phyloP scores from a whole-genome alignment of 176 grass and related monocot genomes.

The Coix lacrymajobi region DNA sequence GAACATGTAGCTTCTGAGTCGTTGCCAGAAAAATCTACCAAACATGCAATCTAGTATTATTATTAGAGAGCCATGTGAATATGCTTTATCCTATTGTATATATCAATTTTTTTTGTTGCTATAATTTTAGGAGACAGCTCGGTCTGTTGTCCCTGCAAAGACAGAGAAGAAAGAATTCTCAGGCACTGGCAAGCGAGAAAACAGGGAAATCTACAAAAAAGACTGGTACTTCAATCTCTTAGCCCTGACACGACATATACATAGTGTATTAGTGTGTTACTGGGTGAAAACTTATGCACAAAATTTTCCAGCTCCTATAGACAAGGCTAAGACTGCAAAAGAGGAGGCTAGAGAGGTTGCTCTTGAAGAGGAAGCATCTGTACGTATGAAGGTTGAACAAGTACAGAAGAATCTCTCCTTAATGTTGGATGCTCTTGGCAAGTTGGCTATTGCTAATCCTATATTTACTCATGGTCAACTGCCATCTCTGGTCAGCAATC shows the following conservation, averaged over 20 bases:
- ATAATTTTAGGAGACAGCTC: conserved; percentile 54
- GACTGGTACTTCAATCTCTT: conserved; percentile 45
- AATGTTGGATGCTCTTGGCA: conserved; percentile 79
- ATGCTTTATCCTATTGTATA: conserved; percentile 1
- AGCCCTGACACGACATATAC: not conserved
- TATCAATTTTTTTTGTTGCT: not conserved
- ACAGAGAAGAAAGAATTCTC: conserved; percentile 63
- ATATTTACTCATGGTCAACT: conserved; percentile 91
- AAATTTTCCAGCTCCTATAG: conserved; percentile 44
- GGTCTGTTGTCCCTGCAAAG: conserved; percentile 32
- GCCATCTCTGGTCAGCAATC: conserved; percentile 67
- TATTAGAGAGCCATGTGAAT: not conserved
- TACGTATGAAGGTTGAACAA: conserved; percentile 61
- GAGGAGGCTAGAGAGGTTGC: conserved; percentile 87
- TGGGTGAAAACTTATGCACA: conserved; percentile 15
- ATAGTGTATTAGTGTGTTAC: not conserved
- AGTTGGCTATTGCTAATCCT: conserved; percentile 89
- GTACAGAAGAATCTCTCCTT: conserved; percentile 80
- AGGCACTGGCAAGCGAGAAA: conserved; percentile 56
- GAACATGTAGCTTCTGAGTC: not conserved
- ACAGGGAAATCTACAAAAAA: conserved; percentile 68
- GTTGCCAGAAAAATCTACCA: not conserved
- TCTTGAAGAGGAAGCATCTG: conserved; percentile 84
- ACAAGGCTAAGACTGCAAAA: conserved; percentile 92
- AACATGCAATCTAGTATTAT: not conserved